Evolutionary conservation across 495 filamentous ascomycete species (phyloP).

Genomic region (Aspergillus cristatus): DNA sequence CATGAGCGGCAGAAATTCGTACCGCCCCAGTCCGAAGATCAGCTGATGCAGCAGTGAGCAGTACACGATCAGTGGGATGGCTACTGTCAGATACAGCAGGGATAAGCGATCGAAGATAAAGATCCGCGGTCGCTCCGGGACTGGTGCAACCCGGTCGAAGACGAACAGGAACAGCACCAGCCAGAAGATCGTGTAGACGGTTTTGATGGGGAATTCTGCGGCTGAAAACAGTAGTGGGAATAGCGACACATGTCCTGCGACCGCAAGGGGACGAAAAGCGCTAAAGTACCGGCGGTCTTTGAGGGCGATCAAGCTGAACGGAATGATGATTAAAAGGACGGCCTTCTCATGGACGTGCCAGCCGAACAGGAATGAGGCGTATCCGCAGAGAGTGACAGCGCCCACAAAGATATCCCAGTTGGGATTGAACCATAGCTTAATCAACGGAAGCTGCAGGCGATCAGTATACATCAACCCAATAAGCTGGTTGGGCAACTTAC

Average conservation of each 20-base stretch:
- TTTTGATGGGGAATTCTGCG: conserved; percentile 87
- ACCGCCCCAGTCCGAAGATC: conserved; percentile 64
- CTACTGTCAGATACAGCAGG: conserved; percentile 75
- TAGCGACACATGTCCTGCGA: conserved; percentile 88
- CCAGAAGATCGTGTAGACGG: conserved; percentile 88
- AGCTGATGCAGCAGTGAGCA: conserved; percentile 75
- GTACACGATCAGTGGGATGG: conserved; percentile 84
- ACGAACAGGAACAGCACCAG: conserved; percentile 73
- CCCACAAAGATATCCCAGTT: conserved; percentile 84
- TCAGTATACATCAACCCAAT: conserved; percentile 1
- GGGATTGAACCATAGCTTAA: conserved; percentile 73
- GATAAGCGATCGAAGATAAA: conserved; percentile 87
- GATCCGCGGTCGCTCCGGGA: conserved; percentile 59
- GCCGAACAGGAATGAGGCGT: conserved; percentile 92
- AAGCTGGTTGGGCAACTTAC: conserved; percentile 30
- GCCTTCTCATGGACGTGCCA: conserved; percentile 99
- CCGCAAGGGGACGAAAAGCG: conserved; percentile 84
- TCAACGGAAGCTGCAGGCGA: conserved; percentile 50
- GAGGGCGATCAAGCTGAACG: conserved; percentile 89
- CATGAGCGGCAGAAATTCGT: conserved; percentile 92
- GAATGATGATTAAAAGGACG: conserved; percentile 86
- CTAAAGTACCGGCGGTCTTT: conserved; percentile 85
- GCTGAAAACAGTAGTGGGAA: conserved; percentile 91
- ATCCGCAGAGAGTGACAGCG: conserved; percentile 87
- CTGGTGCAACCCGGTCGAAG: conserved; percentile 82